Conservation (phyloP, 2,329 filamentous ascomycete species). For the Scedosporium boydii region DNA sequence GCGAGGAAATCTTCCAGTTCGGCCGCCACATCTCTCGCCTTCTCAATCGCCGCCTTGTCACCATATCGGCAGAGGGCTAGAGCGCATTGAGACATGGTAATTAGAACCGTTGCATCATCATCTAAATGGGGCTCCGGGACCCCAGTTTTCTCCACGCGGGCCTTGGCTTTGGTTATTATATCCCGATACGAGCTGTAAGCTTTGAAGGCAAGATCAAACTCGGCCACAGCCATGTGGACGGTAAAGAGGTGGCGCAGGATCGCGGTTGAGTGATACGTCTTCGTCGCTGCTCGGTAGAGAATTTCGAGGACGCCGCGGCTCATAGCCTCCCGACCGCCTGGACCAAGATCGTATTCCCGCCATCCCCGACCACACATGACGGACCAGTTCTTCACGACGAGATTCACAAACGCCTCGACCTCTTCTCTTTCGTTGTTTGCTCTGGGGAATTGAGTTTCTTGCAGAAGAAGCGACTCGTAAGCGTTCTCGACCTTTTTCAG, state of each 20-base stretch:
- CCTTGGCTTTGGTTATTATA: conserved; percentile 76
- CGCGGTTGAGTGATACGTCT: conserved; percentile 89
- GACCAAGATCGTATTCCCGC: conserved; percentile 71
- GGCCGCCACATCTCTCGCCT: conserved; percentile 59
- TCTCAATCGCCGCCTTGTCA: conserved; percentile 63
- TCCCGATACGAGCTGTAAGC: conserved; percentile 89
- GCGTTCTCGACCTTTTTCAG: conserved; percentile 67
- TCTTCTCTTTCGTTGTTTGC: conserved; percentile 70
- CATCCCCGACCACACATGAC: conserved; percentile 71
- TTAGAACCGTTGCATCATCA: conserved; percentile 64
- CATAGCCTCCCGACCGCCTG: conserved; percentile 66
- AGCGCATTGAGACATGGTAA: conserved; percentile 72
- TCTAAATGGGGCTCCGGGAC: conserved; percentile 65
- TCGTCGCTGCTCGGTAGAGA: conserved; percentile 81
- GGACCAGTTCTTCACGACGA: conserved; percentile 77
- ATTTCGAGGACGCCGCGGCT: conserved; percentile 75
- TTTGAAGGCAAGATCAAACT: conserved; percentile 86
- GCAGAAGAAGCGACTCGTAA: conserved; percentile 71
- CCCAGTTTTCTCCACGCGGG: conserved; percentile 70
- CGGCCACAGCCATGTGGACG: conserved; percentile 76
- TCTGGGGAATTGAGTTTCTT: conserved; percentile 73
- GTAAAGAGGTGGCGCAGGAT: conserved; percentile 80
- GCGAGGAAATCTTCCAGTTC: conserved; percentile 69
- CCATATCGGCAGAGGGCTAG: conserved; percentile 77
- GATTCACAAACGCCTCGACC: conserved; percentile 72